Conservation (phyloP, 306 rosid genomes). For the Vicia faba region DNA sequence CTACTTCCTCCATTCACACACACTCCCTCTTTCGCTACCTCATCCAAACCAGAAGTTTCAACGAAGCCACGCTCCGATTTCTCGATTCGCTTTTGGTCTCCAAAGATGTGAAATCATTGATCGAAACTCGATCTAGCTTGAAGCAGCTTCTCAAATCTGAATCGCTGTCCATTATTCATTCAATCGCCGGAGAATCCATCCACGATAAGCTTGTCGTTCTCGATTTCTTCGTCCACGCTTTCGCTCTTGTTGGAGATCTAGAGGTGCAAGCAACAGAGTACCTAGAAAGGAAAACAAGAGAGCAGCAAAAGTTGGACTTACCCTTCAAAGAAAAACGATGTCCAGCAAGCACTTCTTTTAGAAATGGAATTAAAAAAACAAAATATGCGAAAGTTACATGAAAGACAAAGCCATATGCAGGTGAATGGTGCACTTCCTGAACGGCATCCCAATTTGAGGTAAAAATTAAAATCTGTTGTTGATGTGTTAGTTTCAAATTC, state of each 20-base stretch:
- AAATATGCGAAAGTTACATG: slow-evolving; percentile 56
- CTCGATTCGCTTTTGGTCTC: slow-evolving; percentile 58
- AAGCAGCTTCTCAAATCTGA: slow-evolving; percentile 56
- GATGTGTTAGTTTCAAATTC: neutral
- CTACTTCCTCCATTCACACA: no score
- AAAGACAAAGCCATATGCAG: slow-evolving; percentile 46
- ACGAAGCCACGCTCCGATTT: slow-evolving; percentile 50
- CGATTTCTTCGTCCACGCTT: slow-evolving; percentile 73
- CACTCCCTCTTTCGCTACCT: slow-evolving; percentile 52
- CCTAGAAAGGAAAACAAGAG: slow-evolving; percentile 56
- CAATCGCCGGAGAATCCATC: slow-evolving; percentile 49
- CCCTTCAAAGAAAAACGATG: slow-evolving; percentile 42
- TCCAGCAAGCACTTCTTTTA: slow-evolving; percentile 69
- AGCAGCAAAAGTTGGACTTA: slow-evolving; percentile 30
- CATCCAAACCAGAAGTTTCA: slow-evolving; percentile 47
- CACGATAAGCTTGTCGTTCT: slow-evolving; percentile 67
- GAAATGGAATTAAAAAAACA: slow-evolving; percentile 68
- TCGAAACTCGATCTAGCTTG: slow-evolving; percentile 52
- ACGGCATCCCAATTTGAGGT: slow-evolving; percentile 38
- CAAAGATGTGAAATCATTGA: slow-evolving; percentile 57
- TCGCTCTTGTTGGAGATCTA: slow-evolving; percentile 67
- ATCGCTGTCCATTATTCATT: slow-evolving; percentile 50
- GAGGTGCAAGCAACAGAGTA: slow-evolving; percentile 78
- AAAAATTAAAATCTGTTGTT: slow-evolving; percentile 4
- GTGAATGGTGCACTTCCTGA: slow-evolving; percentile 34